Evolutionary conservation across 148 eudicot genomes (phyloP).

Genomic region (Chenopodium album): DNA sequence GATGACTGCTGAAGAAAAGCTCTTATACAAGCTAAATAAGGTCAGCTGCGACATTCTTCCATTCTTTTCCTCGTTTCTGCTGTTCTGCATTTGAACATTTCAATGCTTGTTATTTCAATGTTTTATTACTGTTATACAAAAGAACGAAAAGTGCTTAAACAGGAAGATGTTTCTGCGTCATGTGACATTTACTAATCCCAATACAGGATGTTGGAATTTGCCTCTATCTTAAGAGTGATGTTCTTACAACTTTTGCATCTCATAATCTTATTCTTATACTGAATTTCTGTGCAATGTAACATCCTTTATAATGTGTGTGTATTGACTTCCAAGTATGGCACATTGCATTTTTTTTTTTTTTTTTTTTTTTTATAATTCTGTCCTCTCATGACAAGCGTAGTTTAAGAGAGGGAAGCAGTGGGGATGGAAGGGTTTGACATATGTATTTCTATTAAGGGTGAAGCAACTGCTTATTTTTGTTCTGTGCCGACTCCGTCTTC

Average conservation of each 20-base stretch:
- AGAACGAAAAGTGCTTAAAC: background rate
- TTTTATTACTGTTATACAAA: background rate
- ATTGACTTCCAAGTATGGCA: background rate
- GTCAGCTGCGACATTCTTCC: slow-evolving; percentile 34
- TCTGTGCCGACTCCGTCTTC: background rate
- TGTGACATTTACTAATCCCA: background rate
- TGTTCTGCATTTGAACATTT: background rate
- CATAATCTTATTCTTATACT: background rate
- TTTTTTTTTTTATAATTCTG: background rate
- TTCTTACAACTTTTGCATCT: background rate
- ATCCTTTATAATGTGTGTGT: background rate
- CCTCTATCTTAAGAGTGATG: background rate
- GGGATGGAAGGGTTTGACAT: background rate
- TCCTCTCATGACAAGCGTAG: background rate
- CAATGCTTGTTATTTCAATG: background rate
- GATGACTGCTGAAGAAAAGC: slow-evolving; percentile 85
- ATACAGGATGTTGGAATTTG: no score
- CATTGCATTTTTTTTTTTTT: background rate
- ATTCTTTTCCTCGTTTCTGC: background rate
- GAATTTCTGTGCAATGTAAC: background rate
- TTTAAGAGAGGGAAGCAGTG: background rate
- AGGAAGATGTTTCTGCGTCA: background rate
- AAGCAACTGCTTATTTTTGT: background rate
- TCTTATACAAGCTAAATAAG: slow-evolving; percentile 71
- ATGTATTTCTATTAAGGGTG: background rate